These are phyloP conservation scores for Inga leiocalycina DNA, from an alignment of 306 rosid genomes.

Conservation along the genomic window DNA sequence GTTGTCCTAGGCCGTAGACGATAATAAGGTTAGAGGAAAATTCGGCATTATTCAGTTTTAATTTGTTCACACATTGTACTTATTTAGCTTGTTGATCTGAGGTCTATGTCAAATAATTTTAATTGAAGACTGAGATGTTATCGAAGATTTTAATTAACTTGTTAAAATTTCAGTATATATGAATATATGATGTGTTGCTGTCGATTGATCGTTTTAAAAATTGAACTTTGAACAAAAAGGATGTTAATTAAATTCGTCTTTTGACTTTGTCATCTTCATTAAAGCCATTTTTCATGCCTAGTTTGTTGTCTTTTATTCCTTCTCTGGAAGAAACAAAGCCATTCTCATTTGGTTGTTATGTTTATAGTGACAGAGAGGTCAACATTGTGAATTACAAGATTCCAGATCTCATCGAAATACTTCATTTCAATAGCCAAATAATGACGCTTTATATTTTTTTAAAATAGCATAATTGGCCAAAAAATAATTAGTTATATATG, in stretches of 20 bases:
- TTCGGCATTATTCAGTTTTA: neutral
- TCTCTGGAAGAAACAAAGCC: slow-evolving; percentile 19
- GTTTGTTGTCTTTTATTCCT: slow-evolving; percentile 12
- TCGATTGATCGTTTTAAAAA: neutral
- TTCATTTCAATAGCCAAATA: neutral
- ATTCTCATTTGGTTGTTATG: slow-evolving; percentile 23
- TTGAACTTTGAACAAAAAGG: slow-evolving; percentile 7
- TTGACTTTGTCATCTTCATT: slow-evolving; percentile 29
- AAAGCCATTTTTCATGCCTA: slow-evolving; percentile 33
- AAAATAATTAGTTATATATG: too few species aligned
- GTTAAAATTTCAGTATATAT: slow-evolving; percentile 7
- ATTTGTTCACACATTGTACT: neutral
- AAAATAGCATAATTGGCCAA: neutral
- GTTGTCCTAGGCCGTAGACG: slow-evolving; percentile 15
- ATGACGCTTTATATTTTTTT: neutral
- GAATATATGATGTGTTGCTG: neutral
- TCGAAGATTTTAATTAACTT: slow-evolving; percentile 27
- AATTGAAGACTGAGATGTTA: slow-evolving; percentile 30
- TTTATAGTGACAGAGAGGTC: neutral
- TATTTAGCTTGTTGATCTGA: neutral
- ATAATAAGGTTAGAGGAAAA: slow-evolving; percentile 28
- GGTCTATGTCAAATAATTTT: slow-evolving; percentile 10
- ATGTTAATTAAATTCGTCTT: slow-evolving; percentile 2
- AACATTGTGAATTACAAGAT: slow-evolving; percentile 13
- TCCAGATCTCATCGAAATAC: neutral